phyloP scores from a whole-genome alignment of 2,329 filamentous ascomycete genomes.

The Nigrospora oryzae region DNA sequence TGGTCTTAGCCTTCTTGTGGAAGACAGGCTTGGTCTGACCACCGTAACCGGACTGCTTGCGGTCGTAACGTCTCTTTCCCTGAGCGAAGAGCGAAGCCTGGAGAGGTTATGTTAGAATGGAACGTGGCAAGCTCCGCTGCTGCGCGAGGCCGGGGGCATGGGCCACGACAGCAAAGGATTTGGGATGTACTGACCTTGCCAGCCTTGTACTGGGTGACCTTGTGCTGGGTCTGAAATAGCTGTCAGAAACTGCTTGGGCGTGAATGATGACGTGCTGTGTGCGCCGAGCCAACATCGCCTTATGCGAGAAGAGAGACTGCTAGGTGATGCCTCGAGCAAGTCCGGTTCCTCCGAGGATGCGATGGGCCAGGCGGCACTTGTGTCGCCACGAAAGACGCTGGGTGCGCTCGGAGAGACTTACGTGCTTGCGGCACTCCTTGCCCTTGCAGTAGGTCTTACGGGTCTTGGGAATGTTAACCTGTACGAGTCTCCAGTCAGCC shows the following conservation, averaged over 20 bases:
- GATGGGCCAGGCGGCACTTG: too few species aligned
- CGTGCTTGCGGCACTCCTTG: slow-evolving; percentile 84
- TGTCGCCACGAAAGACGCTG: too few species aligned
- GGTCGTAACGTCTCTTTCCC: slow-evolving; percentile 99
- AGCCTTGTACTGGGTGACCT: slow-evolving; percentile 95
- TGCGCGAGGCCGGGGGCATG: slow-evolving; percentile 94
- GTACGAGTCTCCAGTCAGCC: slow-evolving; percentile 21
- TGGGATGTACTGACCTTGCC: slow-evolving; percentile 58
- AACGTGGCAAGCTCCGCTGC: slow-evolving; percentile 99
- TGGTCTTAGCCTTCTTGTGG: slow-evolving; percentile 99
- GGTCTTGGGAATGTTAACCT: slow-evolving; percentile 99
- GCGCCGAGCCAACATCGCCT: too few species aligned
- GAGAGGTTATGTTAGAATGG: slow-evolving; percentile 49
- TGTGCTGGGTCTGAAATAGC: slow-evolving; percentile 57
- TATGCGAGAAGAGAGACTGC: too few species aligned
- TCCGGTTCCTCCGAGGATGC: too few species aligned
- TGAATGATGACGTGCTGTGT: too few species aligned
- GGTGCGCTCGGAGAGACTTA: too few species aligned
- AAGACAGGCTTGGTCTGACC: slow-evolving; percentile 99
- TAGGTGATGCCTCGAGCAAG: too few species aligned
- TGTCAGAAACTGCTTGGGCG: too few species aligned
- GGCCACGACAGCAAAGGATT: slow-evolving; percentile 39
- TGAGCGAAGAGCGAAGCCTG: slow-evolving; percentile 90
- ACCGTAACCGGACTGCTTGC: slow-evolving; percentile 99
- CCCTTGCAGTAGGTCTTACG: slow-evolving; percentile 97